Evolutionary conservation across 768 basidiomycete genomes (phyloP).

Genomic region (Suillus plorans): DNA sequence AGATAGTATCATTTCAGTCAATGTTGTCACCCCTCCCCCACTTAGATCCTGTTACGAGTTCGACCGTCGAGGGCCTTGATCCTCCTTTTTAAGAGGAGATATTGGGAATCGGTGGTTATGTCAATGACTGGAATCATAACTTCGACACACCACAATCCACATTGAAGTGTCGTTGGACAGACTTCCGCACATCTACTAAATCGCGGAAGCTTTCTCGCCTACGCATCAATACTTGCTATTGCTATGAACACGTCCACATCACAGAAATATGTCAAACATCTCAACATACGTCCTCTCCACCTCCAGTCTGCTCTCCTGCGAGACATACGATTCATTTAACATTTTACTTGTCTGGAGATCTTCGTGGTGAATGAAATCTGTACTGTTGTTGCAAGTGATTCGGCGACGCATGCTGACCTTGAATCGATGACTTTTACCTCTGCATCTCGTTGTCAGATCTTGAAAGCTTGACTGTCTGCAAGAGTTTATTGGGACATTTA

Average conservation of each 20-base stretch:
- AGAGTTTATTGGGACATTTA: background rate
- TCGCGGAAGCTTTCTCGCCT: background rate
- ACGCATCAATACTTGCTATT: background rate
- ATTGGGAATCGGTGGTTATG: background rate
- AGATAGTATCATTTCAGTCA: background rate
- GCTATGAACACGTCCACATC: background rate
- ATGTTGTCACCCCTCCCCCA: background rate
- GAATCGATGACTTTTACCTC: background rate
- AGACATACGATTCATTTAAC: too few species aligned
- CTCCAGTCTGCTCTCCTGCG: background rate
- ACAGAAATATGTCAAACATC: too few species aligned
- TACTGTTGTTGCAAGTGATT: background rate
- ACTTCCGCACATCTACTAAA: background rate
- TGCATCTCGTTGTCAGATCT: background rate
- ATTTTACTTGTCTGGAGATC: background rate
- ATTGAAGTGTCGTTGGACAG: too few species aligned
- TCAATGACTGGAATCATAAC: background rate
- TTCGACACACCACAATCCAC: too few species aligned
- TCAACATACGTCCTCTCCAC: background rate
- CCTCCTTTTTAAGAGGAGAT: background rate
- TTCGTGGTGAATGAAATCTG: background rate
- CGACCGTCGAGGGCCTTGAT: background rate
- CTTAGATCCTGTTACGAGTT: too few species aligned
- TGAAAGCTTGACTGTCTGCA: background rate
- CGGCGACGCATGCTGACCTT: background rate